Percentiles rank a stretch among this genome's conserved stretches.
phyloP scores from a whole-genome alignment of 169 alveolate species.

The Plasmodium sp. region DNA sequence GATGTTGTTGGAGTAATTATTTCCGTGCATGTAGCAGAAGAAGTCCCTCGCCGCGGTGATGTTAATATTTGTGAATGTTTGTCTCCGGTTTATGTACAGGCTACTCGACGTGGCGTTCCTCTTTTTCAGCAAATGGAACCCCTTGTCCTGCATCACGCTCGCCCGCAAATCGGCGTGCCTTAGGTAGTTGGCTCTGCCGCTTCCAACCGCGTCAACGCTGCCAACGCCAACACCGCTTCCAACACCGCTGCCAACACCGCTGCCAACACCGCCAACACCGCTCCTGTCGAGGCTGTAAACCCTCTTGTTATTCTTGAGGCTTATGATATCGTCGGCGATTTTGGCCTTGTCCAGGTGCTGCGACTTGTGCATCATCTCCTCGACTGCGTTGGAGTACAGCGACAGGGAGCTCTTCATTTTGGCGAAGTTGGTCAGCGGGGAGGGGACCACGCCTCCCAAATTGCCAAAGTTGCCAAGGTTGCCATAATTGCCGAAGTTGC shows the following conservation, averaged over 20 bases:
- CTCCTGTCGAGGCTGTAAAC: background rate
- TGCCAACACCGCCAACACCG: no score
- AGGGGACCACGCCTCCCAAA: background rate
- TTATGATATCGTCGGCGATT: background rate
- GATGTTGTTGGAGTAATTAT: conserved; percentile 72
- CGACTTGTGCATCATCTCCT: conserved; percentile 5
- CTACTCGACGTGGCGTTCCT: conserved; percentile 42
- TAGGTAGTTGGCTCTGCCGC: background rate
- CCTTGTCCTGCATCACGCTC: conserved; percentile 17
- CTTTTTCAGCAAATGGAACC: conserved; percentile 51
- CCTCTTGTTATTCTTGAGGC: conserved; percentile 7
- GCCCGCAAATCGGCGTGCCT: background rate
- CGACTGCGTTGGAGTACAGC: conserved; percentile 19
- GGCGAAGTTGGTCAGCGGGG: background rate
- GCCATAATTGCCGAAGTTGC: background rate
- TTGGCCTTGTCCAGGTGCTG: background rate
- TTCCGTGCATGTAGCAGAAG: conserved; percentile 74
- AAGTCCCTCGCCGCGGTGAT: conserved; percentile 62
- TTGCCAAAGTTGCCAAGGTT: background rate
- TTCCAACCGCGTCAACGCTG: background rate
- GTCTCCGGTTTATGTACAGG: conserved; percentile 27
- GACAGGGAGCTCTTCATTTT: conserved; percentile 4
- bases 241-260: background rate
- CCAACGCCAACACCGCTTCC: background rate
- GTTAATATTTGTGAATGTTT: conserved; percentile 64